Evolutionary conservation across 805 yeast species (phyloP).

Genomic region (Nakazawaea ishiwadae): DNA sequence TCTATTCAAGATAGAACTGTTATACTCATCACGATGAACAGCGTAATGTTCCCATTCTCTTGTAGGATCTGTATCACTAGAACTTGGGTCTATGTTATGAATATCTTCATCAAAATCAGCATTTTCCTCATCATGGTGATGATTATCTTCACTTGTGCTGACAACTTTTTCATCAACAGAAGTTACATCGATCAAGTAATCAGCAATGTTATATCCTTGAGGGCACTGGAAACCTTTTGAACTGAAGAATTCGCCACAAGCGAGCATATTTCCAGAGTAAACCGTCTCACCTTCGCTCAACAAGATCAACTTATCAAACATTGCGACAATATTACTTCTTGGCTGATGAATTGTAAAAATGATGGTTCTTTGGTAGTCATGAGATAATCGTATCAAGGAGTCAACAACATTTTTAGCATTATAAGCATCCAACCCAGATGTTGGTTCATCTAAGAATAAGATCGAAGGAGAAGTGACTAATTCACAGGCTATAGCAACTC

Average conservation of each 20-base stretch:
- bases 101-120: slow-evolving; percentile 23
- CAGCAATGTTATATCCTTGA: slow-evolving; percentile 88
- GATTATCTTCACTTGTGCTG: background rate
- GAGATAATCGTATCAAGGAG: slow-evolving; percentile 72
- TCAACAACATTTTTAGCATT: slow-evolving; percentile 92
- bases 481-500: slow-evolving; percentile 93
- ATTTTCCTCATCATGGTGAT: slow-evolving; percentile 16
- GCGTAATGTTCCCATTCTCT: slow-evolving; percentile 87
- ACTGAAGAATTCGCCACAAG: slow-evolving; percentile 71
- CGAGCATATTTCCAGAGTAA: slow-evolving; percentile 80
- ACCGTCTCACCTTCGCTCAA: slow-evolving; percentile 82
- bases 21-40: slow-evolving; percentile 69
- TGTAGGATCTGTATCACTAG: slow-evolving; percentile 47
- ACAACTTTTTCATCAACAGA: slow-evolving; percentile 46
- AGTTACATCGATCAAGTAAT: slow-evolving; percentile 86
- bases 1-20: slow-evolving; percentile 19
- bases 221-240: slow-evolving; percentile 82
- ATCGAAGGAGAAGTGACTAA: slow-evolving; percentile 85
- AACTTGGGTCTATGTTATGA: slow-evolving; percentile 23
- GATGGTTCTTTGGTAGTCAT: slow-evolving; percentile 79
- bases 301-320: slow-evolving; percentile 78
- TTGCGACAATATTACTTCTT: slow-evolving; percentile 87
- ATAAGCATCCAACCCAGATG: slow-evolving; percentile 92
- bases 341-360: slow-evolving; percentile 97
- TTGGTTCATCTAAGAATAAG: slow-evolving; percentile 84